A percentile compares a stretch with the other conserved stretches of the same genome.
These are phyloP conservation scores for Euphorbia corollata DNA, from an alignment of 441 rosid species.

Conservation along the genomic window DNA sequence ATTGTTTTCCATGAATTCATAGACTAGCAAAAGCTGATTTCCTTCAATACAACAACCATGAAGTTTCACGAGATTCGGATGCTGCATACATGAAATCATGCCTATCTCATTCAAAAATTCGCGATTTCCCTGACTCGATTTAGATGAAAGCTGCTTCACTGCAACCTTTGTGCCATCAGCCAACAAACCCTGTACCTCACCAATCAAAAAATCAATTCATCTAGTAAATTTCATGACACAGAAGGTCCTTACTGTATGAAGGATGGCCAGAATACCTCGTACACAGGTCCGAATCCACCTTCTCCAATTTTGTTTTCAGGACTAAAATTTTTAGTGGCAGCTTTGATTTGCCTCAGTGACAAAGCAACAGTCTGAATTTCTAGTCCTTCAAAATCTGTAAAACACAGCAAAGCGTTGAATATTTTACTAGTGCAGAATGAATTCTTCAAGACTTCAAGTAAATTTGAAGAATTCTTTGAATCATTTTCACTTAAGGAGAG, in stretches of 20 bases:
- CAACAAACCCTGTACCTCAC: neutral
- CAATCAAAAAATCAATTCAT: no score
- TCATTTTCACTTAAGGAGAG: no score
- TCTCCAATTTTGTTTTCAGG: neutral
- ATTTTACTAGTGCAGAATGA: no score
- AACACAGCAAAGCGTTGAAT: neutral
- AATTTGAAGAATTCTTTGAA: no score
- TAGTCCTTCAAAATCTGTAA: neutral
- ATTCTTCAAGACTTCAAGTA: no score
- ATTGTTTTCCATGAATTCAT: conserved; percentile 49
- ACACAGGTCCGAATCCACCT: neutral
- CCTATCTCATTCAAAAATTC: conserved; percentile 68
- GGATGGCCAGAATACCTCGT: neutral
- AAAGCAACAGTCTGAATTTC: neutral
- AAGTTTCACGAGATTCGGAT: conserved; percentile 44
- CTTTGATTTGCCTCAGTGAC: neutral
- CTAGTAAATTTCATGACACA: no score
- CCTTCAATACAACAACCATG: conserved; percentile 46
- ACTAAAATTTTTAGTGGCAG: neutral
- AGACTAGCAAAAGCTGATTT: conserved; percentile 37
- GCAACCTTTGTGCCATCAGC: neutral
- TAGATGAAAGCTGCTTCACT: conserved; percentile 69
- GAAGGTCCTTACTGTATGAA: no score
- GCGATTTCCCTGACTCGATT: conserved; percentile 63
- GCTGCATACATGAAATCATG: conserved; percentile 44